Conservation (phyloP, 257 asterid genomes). For the Salvia splendens region DNA sequence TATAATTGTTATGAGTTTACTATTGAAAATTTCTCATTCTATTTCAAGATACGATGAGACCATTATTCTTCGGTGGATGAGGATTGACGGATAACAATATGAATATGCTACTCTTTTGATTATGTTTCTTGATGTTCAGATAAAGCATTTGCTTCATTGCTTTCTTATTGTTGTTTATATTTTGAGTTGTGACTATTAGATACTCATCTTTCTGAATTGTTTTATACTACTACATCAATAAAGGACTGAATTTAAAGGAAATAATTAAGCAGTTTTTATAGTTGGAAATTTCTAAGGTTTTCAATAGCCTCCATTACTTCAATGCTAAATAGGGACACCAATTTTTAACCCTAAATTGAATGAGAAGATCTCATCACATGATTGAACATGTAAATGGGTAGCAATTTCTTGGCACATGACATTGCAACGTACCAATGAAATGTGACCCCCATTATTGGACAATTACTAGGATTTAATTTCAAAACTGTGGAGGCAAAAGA, state of each 20-base stretch:
- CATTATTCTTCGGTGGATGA: too few species aligned
- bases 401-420: constrained; percentile 38
- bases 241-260: not conserved
- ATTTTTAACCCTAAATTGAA: not conserved
- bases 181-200: not conserved
- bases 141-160: too few species aligned
- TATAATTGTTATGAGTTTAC: too few species aligned
- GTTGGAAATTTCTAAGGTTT: not conserved
- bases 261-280: not conserved
- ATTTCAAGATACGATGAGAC: too few species aligned
- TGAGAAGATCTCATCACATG: constrained; percentile 41
- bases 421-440: constrained; percentile 10
- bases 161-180: too few species aligned
- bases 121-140: too few species aligned
- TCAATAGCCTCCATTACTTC: not conserved
- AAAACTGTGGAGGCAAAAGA: not conserved
- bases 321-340: not conserved
- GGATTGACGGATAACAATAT: too few species aligned
- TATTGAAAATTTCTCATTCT: too few species aligned
- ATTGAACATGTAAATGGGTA: constrained; percentile 31
- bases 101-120: too few species aligned
- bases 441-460: constrained; percentile 22
- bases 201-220: not conserved
- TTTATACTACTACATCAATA: not conserved
- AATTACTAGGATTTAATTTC: constrained; percentile 12